Evolutionary conservation across 805 yeast genomes (phyloP), one percentile per base, ranked within the genome.

Genomic region (Kodamaea jinghongensis): DNA sequence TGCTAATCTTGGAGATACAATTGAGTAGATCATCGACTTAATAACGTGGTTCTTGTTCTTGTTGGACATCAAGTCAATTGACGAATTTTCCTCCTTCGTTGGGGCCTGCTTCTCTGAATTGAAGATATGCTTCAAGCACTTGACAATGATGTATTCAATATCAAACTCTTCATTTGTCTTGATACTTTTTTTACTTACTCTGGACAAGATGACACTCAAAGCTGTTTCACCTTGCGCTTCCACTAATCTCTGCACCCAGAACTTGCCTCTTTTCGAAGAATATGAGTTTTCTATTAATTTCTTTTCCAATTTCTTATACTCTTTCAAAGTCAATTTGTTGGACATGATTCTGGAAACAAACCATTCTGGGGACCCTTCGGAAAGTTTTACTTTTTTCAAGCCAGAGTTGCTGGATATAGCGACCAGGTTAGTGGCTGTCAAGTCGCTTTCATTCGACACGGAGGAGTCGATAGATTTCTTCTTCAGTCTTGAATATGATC

Each of bases 91-190:
- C 9, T 29, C 36, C 8, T 42, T 51, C 17, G 35, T 38, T 3
- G 38, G 34, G 13, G 49, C 56, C 10, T 39, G 39, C 23, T 39
- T 46, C 22, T 55, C 65, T 4, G 52, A 46, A 32, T 61, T 63
- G 14, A 68, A 37, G 2, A 67, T 59, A 41, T 56, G 52, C 42
- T 60, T 65, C 37, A 70, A 57, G 39, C 72, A 68, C 43, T 54
- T 60, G 8, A 70, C 64, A 25, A 69, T 68, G 14, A 51, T 44
- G 39, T 47, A 64, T 41, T 70, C 75, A 38, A 51, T 61, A 37
- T 68, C 73, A 28, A 69, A 64, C 41, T 67, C 73, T 22, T 68
- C 73, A 43, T 70, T 68, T 3, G 72, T 63, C 46, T 70, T 70
- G 44, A 68, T 67, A 41, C 69, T 63, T 44, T 67, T 65, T 42